Evolutionary conservation across 345 rosid species (phyloP), one percentile per base, ranked within the genome.

Genomic region (Citrus hindsii): DNA sequence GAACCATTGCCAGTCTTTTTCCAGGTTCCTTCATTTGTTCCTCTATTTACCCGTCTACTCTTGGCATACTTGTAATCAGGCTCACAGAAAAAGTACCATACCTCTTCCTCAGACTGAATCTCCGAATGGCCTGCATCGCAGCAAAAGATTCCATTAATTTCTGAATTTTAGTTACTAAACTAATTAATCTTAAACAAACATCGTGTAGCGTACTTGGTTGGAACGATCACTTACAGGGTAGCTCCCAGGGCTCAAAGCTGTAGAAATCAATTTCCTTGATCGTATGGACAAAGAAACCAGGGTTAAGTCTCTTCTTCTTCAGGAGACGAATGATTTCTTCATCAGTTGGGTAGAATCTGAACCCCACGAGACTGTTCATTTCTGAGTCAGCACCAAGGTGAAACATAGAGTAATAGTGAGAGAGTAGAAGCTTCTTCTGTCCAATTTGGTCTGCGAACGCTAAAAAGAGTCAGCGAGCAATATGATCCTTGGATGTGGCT

Each of bases 1-100:
- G 87, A 81, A 68, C 48, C 59, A 4, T n/a, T 72, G 21, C 92
- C 92, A 0, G 91, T 85, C 33, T 68, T 6, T 81, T 90, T 88
- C 90, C 91, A 90, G 42, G 6, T 78, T 4, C 93, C 91, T 32
- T 18, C 5, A 30, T 18, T 40, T 8, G 87, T 84, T 2, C 56
- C 77, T 73, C 93, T 81, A 59, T 82, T 77, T 3, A 22, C 42
- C 1, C 66, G 71, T 5, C 48, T 71, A 55, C 80, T 76, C 10
- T 82, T 82, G 28, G 5, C 2, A 2, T 73, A 27, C 5, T 67
- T 76, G 59, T 62, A 73, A 73, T 48, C 9, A 14, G 55, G 55
- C 21, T 48, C 55, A 48, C 55, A 48, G 55, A 12, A 48, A 7
- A 14, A 48, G 19, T 48, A 48, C 21, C 55, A 48, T 2, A 48